Percentiles rank a stretch among this genome's conserved stretches.
phyloP scores from a whole-genome alignment of 768 basidiomycete species.

The Lactarius quietus region DNA sequence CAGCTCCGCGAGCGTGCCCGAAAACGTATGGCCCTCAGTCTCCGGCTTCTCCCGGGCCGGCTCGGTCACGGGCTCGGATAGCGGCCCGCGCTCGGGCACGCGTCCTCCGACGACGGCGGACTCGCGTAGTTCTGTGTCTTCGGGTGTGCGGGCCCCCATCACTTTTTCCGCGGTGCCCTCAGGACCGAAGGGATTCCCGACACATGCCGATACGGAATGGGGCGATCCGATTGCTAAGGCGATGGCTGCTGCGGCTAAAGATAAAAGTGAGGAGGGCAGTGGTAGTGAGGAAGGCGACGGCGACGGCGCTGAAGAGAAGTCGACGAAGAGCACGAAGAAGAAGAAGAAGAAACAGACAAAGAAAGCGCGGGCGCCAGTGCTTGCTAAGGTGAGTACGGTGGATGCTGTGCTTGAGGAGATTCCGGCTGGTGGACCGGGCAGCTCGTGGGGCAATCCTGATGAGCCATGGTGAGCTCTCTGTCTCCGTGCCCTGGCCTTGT shows the following conservation, averaged over 20 bases:
- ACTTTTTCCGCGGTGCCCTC: neutral
- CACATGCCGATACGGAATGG: neutral
- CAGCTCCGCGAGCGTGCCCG: neutral
- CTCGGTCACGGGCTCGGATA: neutral
- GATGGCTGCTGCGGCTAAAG: neutral
- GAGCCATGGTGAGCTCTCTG: neutral
- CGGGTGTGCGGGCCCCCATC: neutral
- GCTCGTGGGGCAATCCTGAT: neutral
- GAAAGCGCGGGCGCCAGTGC: neutral
- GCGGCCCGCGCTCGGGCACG: too few relatives aligned
- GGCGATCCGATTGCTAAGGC: neutral
- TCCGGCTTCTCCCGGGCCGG: neutral
- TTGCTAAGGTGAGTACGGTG: neutral
- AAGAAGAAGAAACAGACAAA: neutral
- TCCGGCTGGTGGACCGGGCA: neutral
- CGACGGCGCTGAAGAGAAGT: neutral
- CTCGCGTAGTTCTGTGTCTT: neutral
- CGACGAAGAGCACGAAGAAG: neutral
- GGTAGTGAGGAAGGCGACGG: too few relatives aligned
- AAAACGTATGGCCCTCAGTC: neutral
- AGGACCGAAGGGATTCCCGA: neutral
- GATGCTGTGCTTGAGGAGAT: neutral
- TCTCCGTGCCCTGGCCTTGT: neutral
- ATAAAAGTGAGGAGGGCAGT: neutral
- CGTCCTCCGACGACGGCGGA: neutral